A percentile compares a stretch with the other conserved stretches of the same genome.
These are phyloP conservation scores for Scleroderma bovista DNA, from an alignment of 768 basidiomycete genomes.

Conservation along the genomic window DNA sequence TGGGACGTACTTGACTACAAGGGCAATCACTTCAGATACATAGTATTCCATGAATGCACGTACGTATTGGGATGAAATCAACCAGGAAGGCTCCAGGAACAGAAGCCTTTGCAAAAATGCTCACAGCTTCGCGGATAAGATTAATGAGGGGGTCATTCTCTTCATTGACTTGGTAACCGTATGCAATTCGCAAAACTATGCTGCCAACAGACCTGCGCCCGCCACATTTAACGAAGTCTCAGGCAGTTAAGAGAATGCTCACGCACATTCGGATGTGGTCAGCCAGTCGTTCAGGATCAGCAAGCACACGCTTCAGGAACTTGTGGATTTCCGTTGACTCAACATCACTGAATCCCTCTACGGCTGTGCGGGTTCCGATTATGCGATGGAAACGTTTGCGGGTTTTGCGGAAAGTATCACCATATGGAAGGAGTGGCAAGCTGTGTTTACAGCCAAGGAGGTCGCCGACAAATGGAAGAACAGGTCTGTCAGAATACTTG, in stretches of 20 bases:
- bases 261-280: slow-evolving; percentile 40
- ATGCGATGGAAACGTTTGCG: slow-evolving; percentile 1
- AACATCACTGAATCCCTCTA: slow-evolving; percentile 32
- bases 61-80: slow-evolving; percentile 9
- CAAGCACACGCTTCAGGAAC: slow-evolving; percentile 43
- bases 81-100: slow-evolving; percentile 29
- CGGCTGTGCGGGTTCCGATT: neutral
- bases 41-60: neutral
- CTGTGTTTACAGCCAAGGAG: neutral
- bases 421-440: neutral
- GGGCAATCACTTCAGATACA: neutral
- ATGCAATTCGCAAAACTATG: slow-evolving; percentile 26
- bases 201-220: slow-evolving; percentile 29
- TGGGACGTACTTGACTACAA: slow-evolving; percentile 38
- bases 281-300: slow-evolving; percentile 43
- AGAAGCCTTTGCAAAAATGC: slow-evolving; percentile 15
- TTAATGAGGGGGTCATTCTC: slow-evolving; percentile 28
- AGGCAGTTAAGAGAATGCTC: slow-evolving; percentile 7
- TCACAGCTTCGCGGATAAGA: slow-evolving; percentile 16
- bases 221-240: neutral
- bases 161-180: slow-evolving; percentile 28
- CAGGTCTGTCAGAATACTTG: slow-evolving; percentile 46
- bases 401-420: neutral
- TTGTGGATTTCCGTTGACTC: slow-evolving; percentile 44
- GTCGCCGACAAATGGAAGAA: slow-evolving; percentile 21